Conservation (phyloP, 1,139 yeast species). For the Kazachstania sp. region DNA sequence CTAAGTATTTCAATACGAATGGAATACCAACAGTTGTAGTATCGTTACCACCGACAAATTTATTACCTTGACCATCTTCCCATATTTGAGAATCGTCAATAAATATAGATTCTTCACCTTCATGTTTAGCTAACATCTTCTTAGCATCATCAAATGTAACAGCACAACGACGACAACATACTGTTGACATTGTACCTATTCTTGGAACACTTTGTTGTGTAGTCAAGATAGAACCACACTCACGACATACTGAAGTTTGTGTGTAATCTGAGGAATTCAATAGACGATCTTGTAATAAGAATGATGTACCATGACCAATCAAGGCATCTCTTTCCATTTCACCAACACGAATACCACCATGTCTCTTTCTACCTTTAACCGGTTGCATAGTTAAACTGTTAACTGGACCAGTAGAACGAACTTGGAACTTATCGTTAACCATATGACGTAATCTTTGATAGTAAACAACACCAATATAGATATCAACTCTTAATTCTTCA, state of each 20-base stretch:
- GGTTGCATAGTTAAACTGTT: conserved; percentile 98
- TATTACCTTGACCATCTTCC: conserved; percentile 96
- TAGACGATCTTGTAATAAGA: conserved; percentile 86
- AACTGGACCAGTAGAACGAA: conserved; percentile 97
- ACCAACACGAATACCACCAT: conserved; percentile 99
- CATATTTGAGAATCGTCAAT: conserved; percentile 75
- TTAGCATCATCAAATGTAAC: conserved; percentile 45
- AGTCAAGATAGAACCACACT: conserved; percentile 86
- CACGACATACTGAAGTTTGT: conserved; percentile 80
- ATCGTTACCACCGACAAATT: conserved; percentile 83
- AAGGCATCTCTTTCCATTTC: conserved; percentile 99
- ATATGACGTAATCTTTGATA: conserved; percentile 98
- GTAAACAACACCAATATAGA: conserved; percentile 92
- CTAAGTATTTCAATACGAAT: conserved; percentile 88
- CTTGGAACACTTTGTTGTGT: conserved; percentile 89
- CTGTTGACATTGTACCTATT: conserved; percentile 68
- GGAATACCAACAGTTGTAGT: conserved; percentile 96
- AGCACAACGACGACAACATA: conserved; percentile 92
- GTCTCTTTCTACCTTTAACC: conserved; percentile 97
- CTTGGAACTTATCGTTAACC: conserved; percentile 99
- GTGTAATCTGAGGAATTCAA: conserved; percentile 94
- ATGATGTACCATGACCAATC: conserved; percentile 98
- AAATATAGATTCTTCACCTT: conserved; percentile 33
- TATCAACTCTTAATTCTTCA: conserved; percentile 91
- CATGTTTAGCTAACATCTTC: conserved; percentile 33